phyloP scores from a whole-genome alignment of 108 stramenopile genomes.

The Epipyxis sp. region DNA sequence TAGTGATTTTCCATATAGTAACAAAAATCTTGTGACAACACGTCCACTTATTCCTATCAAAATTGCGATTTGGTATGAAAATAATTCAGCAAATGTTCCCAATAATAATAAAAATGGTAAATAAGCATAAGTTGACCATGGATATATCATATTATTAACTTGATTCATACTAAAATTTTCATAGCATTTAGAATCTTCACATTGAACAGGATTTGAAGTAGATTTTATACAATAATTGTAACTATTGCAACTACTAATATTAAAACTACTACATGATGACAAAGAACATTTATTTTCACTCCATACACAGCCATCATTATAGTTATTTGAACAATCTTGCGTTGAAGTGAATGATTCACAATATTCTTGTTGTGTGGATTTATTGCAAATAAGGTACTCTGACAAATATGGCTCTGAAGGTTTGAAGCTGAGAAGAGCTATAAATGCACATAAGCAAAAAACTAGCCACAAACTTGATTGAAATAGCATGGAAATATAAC shows the following conservation, averaged over 20 bases:
- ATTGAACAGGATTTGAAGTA: neutral
- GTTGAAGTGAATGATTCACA: neutral
- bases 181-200: neutral
- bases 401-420: slow-evolving; percentile 11
- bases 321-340: neutral
- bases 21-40: neutral
- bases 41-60: neutral
- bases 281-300: neutral
- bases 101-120: neutral
- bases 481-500: too few relatives aligned
- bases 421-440: neutral
- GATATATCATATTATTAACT: slow-evolving; percentile 14
- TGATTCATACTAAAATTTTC: neutral
- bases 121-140: slow-evolving; percentile 15
- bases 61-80: neutral
- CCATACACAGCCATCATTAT: neutral
- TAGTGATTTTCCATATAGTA: neutral
- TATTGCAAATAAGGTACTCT: slow-evolving; percentile 3
- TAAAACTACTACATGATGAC: neutral
- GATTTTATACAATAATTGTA: slow-evolving; percentile 7
- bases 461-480: too few relatives aligned
- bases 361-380: neutral
- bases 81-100: neutral
- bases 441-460: neutral
- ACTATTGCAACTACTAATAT: neutral